Evolutionary conservation across 2,329 filamentous ascomycete species (phyloP), one percentile per base, ranked within the genome.

Genomic region (Pestalotiopsis sp.): DNA sequence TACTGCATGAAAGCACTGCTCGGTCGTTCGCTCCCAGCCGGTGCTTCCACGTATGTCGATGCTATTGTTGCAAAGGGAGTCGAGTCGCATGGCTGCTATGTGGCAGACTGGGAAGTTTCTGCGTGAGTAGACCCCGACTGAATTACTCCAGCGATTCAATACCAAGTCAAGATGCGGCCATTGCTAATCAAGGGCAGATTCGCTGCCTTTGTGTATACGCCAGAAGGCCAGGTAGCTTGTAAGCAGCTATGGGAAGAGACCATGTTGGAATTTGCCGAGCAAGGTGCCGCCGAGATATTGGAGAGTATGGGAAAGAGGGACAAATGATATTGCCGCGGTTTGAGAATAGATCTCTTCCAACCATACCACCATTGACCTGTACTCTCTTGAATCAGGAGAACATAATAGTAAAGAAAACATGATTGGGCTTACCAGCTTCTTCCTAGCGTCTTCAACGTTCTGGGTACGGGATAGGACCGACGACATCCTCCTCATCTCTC

Each of bases 11-110:
- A 59, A 25, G 27, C 55, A 17, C 7, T 60, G 9, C 27, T 60
- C 25, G 64, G 25, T 23, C 25, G 64, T 23, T 14, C 64, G 6
- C n/a, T 59, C 4, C 11, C 25, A 36, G 11, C 41, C n/a, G 64
- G 64, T n/a, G 64, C 49, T 23, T 66, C 64, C 7, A 66, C 55
- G 5, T 66, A 66, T 45, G 6, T 66, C 20, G 64, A 66, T 25
- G 64, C 64, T 17, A 14, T 49, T 3, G 31, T 66, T 17, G 1
- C 27, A 1, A 58, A 59, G 38, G 64, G 64, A 2, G 20, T 27
- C 27, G 64, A 66, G 36, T 39, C 25, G 13, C 52, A 66, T 20
- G 64, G 64, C 17, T 39, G 64, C 31, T 59, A 20, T 52, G 17
- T 66, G 31, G 25, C 25, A 20, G 55, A 66, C 20, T 66, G 64